These are phyloP conservation scores for Flueggea neowawraea DNA, from an alignment of 441 rosid genomes.

Conservation along the genomic window DNA sequence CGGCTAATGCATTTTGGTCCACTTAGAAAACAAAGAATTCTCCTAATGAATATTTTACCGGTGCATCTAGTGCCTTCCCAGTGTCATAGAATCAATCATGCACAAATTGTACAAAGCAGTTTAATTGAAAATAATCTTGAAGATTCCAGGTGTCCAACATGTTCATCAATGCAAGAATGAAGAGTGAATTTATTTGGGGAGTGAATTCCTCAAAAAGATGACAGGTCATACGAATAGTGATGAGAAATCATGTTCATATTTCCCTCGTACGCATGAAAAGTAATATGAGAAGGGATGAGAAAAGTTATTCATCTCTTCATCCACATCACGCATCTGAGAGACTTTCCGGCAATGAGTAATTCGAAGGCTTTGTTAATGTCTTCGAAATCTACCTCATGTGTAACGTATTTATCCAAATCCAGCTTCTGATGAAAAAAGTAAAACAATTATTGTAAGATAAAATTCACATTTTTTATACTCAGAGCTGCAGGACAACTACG, in stretches of 20 bases:
- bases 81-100: constrained; percentile 18
- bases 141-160: not conserved
- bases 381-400: constrained; percentile 68
- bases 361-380: constrained; percentile 75
- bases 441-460: not conserved
- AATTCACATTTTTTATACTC: no score
- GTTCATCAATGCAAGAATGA: not conserved
- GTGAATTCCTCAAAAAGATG: no score
- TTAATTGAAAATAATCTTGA: constrained; percentile 9
- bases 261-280: no score
- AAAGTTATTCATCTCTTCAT: constrained; percentile 38
- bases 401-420: constrained; percentile 68
- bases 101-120: not conserved
- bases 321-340: constrained; percentile 74
- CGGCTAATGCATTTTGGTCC: constrained; percentile 60
- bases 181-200: no score
- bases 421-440: constrained; percentile 40
- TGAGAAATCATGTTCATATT: no score
- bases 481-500: no score
- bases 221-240: no score
- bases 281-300: not conserved
- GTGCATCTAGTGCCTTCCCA: constrained; percentile 48
- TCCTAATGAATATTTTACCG: constrained; percentile 38
- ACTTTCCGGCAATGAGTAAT: constrained; percentile 52
- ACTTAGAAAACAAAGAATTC: constrained; percentile 26